Evolutionary conservation across 148 eudicot genomes (phyloP), one percentile per base, ranked within the genome.

Genomic region (Selenicereus undatus): DNA sequence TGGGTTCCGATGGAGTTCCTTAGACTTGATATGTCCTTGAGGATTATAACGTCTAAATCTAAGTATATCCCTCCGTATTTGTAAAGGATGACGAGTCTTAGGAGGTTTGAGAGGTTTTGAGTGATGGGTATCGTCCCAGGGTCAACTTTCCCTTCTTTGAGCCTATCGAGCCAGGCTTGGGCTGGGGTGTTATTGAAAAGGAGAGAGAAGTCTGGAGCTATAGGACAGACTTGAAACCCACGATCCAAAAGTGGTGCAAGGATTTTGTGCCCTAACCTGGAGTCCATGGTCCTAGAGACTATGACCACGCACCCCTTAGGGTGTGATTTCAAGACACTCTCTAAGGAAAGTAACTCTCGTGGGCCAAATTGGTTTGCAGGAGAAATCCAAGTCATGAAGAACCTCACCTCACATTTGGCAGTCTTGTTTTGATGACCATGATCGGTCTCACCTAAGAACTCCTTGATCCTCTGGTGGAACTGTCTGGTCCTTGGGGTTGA

Each of bases 51-150:
- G 79, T 93, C 97, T 0, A 87, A 86, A 42, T 94, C 98, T 12
- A 94, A n/a, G 56, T 93, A 94, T 11, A 91, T 80, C 1, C 97
- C 98, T 0, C 98, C 97, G 5, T 91, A 94, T 64, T 90, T 91
- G 84, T 90, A 90, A 21, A 94, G 54, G 35, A 85, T 84, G 13
- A 86, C 94, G 5, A 92, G 87, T 42, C 98, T 81, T 27, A 92
- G 56, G 24, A 94, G 81, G 51, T 92, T 92, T 0, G 98, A 92
- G 18, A 94, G 81, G 51, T 94, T 92, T 66, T 94, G 98, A 2
- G 92, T 82, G 18, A 92, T 69, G 4, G 97, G 86, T 43, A 94
- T 87, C 35, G 76, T 75, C 0, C 98, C 98, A 0, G 94, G 90
- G 45, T 91, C 89, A 42, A 70, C 54, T 1, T 83, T 82, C 24